Evolutionary conservation across 768 basidiomycete species (phyloP), one percentile per base, ranked within the genome.

Genomic region (Gloeostereum incarnatum): DNA sequence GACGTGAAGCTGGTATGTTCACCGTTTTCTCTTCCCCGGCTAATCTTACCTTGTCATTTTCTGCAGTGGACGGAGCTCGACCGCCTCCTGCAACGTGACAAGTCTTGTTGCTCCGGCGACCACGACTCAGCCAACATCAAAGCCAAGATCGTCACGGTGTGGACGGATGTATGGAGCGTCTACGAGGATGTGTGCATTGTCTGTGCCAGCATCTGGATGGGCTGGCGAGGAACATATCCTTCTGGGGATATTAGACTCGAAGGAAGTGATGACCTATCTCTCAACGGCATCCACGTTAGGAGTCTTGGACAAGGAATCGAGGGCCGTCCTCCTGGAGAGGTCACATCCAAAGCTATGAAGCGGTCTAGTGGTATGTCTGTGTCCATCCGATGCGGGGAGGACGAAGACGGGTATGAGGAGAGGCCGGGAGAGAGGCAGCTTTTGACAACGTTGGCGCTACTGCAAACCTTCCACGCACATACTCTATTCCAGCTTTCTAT

Each of bases 111-210:
- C 17, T 39, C 17, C 17, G 36, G 58, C 10, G 52, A 56, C 22
- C 27, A 53, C 11, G 52, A 56, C 19, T 29, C 37, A 21, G n/a
- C 47, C 33, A 45, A 49, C 20, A 33, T 49, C 4, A 69, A 62
- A 49, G 54, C 59, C 8, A 69, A 63, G 39, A 42, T 63, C 6
- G 51, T 70, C 14, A 64, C 73, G 3, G 47, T 66, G 2, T 86
- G 82, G 81, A 68, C 75, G 10, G 87, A 88, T 44, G 71, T 73
- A 6, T 88, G 85, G 84, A 72, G 75, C 18, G 64, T 89, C 9
- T 91, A 90, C 48, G 87, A 91, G 57, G 88, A 90, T 43, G 80
- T 82, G 16, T 90, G 88, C 44, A 63, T 88, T 27, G 65, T 87
- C 31, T 89, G 87, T 49, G 87, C 85, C 0, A 76, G 82, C 2